Evolutionary conservation across 2,329 filamentous ascomycete genomes (phyloP), one percentile per base, ranked within the genome.

Genomic region (Colletotrichum gloeosporioides): DNA sequence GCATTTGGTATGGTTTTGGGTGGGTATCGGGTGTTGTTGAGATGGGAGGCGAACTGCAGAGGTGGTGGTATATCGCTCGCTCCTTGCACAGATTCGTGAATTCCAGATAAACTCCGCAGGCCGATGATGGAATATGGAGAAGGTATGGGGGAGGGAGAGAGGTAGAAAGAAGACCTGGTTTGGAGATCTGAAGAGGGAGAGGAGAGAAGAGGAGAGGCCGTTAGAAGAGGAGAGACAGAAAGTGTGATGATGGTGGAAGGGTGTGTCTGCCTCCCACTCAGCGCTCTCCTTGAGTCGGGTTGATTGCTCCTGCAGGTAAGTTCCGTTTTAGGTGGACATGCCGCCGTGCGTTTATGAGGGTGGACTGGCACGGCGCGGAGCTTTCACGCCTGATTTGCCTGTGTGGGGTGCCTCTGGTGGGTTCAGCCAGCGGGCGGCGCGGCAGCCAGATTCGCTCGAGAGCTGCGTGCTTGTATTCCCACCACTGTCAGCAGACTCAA

Each of bases 251-350:
- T 69, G 64, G 53, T 61, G 53, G 59, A 53, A 69, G 61, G 36
- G 44, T 29, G 59, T 65, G 29, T 62, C 57, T 31, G 34, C 39
- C 49, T 67, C 39, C 25, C 36, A 44, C 59, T 39, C 55, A 39
- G 34, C 55, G 16, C 27, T 75, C 62, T 65, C 27, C 70, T 76
- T 73, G 70, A 73, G 63, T 73, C 59, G 70, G 69, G 57, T 69
- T 59, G 61, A 63, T 63, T 63, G 69, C 55, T 70, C 55, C 67
- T 66, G 59, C 67, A 64, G 71, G 72, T 39, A 71, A 53, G 63
- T 65, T 62, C 70, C 29, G 39, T 57, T 49, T 27, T 64, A 69
- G 64, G 65, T 69, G 74, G 59, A 31, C 49, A 69, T 39, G 27
- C 62, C 63, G 69, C 69, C 69, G 25, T 36, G 59, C 32, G 71